phyloP scores from a whole-genome alignment of 345 rosid species.

The Acer negundo region DNA sequence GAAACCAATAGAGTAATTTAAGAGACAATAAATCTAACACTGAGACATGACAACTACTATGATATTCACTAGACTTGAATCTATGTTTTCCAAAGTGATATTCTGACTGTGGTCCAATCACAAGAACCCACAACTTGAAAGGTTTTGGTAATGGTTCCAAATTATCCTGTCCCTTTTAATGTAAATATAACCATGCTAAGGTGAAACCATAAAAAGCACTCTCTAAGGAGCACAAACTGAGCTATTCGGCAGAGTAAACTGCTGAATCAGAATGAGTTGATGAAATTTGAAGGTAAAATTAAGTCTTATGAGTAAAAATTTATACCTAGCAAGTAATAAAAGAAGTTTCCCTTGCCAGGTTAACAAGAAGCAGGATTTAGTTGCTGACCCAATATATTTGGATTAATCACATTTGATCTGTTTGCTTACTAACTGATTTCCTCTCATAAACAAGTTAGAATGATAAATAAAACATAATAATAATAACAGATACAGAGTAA shows the following conservation, averaged over 20 bases:
- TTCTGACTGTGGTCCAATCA: neutral
- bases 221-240: neutral
- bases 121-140: neutral
- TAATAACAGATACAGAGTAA: neutral
- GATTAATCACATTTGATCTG: neutral
- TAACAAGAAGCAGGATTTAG: conserved; percentile 1
- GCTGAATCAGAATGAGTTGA: neutral
- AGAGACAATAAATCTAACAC: neutral
- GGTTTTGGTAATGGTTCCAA: neutral
- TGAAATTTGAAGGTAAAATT: neutral
- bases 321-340: neutral
- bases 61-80: neutral
- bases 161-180: neutral
- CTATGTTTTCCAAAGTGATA: neutral
- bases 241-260: neutral
- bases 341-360: neutral
- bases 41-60: neutral
- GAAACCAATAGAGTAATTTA: neutral
- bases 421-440: no score
- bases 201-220: neutral
- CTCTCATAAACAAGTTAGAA: neutral
- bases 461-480: neutral
- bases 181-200: neutral
- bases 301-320: neutral
- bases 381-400: neutral